Evolutionary conservation across 2,329 filamentous ascomycete species (phyloP).

Genomic region (Alternaria dauci): DNA sequence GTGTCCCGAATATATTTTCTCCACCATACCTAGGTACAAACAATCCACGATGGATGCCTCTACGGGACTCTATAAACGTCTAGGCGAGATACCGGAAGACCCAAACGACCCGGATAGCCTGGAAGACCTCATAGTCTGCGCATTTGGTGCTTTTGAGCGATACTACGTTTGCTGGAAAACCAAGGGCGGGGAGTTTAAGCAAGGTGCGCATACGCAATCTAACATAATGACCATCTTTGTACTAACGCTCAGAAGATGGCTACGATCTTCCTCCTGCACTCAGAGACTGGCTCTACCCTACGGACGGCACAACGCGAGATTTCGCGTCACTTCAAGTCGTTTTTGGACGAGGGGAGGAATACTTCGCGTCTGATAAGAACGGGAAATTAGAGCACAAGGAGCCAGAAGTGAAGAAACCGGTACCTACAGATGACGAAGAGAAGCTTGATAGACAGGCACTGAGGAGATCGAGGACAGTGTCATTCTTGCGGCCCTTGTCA

Average conservation of each 20-base stretch:
- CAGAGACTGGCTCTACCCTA: conserved; percentile 48
- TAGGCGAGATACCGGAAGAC: conserved; percentile 44
- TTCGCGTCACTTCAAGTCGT: conserved; percentile 50
- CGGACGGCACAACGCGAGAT: conserved; percentile 41
- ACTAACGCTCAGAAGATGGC: conserved; percentile 34
- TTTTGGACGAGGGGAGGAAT: conserved; percentile 51
- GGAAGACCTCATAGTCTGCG: conserved; percentile 50
- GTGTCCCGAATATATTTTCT: neutral
- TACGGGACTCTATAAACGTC: conserved; percentile 42
- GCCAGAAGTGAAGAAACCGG: conserved; percentile 34
- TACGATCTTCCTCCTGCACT: conserved; percentile 47
- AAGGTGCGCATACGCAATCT: conserved; percentile 36
- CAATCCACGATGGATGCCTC: conserved; percentile 37
- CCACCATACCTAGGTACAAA: neutral
- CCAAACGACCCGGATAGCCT: conserved; percentile 46
- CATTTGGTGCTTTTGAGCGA: conserved; percentile 52
- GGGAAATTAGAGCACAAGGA: conserved; percentile 50
- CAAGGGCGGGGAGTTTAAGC: conserved; percentile 44
- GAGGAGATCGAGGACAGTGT: conserved; percentile 42
- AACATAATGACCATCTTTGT: no score
- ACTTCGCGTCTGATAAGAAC: conserved; percentile 51
- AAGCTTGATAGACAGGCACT: conserved; percentile 33
- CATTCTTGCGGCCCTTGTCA: conserved; percentile 38
- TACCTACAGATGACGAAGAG: conserved; percentile 20
- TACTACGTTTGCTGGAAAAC: conserved; percentile 54